Evolutionary conservation across 108 stramenopile genomes (phyloP).

Genomic region (Cyclostephanos tholiformis): DNA sequence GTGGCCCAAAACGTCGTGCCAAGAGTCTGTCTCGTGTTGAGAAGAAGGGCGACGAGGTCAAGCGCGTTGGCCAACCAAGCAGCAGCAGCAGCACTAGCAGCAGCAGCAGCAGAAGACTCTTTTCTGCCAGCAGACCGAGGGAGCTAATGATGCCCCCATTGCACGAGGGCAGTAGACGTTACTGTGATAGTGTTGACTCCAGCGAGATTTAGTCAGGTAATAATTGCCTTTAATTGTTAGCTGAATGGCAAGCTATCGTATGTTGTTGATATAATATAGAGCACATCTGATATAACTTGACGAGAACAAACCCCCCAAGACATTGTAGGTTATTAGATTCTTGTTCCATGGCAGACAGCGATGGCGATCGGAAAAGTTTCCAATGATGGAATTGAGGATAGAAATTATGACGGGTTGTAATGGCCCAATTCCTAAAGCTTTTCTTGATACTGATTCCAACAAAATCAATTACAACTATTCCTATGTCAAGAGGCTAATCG

Average conservation of each 20-base stretch:
- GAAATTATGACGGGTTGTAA: too few relatives aligned
- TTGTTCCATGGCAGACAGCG: too few relatives aligned
- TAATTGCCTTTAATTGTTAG: not conserved
- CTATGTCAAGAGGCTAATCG: too few relatives aligned
- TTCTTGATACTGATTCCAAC: too few relatives aligned
- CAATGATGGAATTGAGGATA: too few relatives aligned
- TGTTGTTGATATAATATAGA: not conserved
- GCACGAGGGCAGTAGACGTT: not conserved
- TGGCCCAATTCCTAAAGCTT: too few relatives aligned
- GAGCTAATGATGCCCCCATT: constrained; percentile 6
- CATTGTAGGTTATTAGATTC: too few relatives aligned
- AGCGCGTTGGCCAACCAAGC: not conserved
- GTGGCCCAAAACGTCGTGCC: constrained; percentile 26
- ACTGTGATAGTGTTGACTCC: too few relatives aligned
- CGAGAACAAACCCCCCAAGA: too few relatives aligned
- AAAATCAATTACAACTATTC: too few relatives aligned
- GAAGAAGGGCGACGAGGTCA: constrained; percentile 6
- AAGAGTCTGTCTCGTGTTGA: constrained; percentile 38
- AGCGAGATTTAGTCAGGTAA: not conserved
- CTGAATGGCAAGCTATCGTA: not conserved
- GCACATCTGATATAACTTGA: not conserved
- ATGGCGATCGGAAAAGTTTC: too few relatives aligned
- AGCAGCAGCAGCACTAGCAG: not conserved
- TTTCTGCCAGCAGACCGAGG: not conserved
- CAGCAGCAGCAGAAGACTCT: not conserved